Base-by-base conservation (phyloP, 2,329 filamentous ascomycete genomes). In the Phyllosticta capitalensis region DNA sequence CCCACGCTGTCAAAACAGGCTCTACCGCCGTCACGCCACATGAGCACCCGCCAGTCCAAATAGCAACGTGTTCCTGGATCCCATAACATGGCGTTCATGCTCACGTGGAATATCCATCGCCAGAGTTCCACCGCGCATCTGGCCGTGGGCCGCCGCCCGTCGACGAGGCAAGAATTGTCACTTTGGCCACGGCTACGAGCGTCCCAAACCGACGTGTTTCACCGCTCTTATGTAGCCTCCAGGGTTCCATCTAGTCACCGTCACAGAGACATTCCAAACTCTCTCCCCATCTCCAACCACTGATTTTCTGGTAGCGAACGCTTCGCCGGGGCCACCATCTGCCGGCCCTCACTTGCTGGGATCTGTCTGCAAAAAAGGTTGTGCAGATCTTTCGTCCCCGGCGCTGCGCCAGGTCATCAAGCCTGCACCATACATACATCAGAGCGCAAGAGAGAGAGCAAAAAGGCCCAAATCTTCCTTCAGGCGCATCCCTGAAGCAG, bases 391-490 rank as follows among this genome's bases (percentile, higher is more conserved):
- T 72, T 17, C 24, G 50, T 33, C 28, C 30, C 30, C 30, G 10
- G 9, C 17, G 9, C 30, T 38, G 54, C 54, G 55, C 71, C 71
- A 73, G 65, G 68, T 73, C 69, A 71, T 71, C 67, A 66, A 68
- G 68, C 71, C 69, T 68, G 66, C 67, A 67, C 63, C 66, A 14
- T 38, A 14, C 30, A 14, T 12, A 38, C 30, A 38, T 10, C 17
- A 4, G 12, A 14, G 17, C 12, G 28, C 9, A 5, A 30, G 28
- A 12, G 28, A 30, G 28, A 12, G 28, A 30, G 63, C 65, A 67
- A 66, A 65, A 63, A 45, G 20, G 24, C 52, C 52, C 30, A 54
- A 26, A 20, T 22, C 12, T 30, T 52, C 33, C 49, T 30, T 58
- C 56, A 52, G 24, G 56, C 30, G 30, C 58, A 72, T 73, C 70